Evolutionary conservation across 2,329 filamentous ascomycete genomes (phyloP).

Genomic region (Phialemoniopsis sp.): DNA sequence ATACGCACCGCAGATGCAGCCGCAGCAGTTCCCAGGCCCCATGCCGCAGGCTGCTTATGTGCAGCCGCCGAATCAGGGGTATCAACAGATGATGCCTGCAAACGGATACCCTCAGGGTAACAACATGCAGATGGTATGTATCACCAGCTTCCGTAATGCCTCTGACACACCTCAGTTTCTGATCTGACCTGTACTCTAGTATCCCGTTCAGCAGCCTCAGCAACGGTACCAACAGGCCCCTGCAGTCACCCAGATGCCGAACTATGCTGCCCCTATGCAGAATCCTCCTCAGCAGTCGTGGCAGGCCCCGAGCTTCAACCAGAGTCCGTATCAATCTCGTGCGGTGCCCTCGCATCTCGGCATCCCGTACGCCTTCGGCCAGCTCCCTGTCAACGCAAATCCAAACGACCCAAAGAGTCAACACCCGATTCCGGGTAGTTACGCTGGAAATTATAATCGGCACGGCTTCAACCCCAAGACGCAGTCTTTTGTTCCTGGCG

Average conservation of each 20-base stretch:
- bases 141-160: too few relatives aligned
- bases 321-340: conserved; percentile 17
- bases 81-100: conserved; percentile 34
- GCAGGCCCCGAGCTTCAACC: conserved; percentile 20
- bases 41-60: conserved; percentile 41
- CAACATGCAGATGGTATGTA: conserved; percentile 39
- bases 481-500: conserved; percentile 78
- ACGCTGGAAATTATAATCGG: conserved; percentile 51
- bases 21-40: conserved; percentile 30
- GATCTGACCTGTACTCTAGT: conserved; percentile 16
- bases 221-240: conserved; percentile 2
- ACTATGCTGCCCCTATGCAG: conserved; percentile 28
- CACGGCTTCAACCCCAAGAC: conserved; percentile 93
- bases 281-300: conserved; percentile 21
- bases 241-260: conserved; percentile 25
- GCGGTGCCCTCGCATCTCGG: conserved; percentile 16
- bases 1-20: conserved; percentile 38
- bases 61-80: conserved; percentile 32
- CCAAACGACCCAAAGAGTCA: conserved; percentile 70
- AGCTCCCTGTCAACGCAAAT: conserved; percentile 66
- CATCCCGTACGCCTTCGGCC: conserved; percentile 71
- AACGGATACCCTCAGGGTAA: conserved; percentile 41
- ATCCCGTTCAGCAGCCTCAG: conserved; percentile 22
- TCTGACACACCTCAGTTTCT: not conserved
- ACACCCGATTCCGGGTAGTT: conserved; percentile 82